phyloP scores from a whole-genome alignment of 179 eudicot species.

The Camellia oleifera region DNA sequence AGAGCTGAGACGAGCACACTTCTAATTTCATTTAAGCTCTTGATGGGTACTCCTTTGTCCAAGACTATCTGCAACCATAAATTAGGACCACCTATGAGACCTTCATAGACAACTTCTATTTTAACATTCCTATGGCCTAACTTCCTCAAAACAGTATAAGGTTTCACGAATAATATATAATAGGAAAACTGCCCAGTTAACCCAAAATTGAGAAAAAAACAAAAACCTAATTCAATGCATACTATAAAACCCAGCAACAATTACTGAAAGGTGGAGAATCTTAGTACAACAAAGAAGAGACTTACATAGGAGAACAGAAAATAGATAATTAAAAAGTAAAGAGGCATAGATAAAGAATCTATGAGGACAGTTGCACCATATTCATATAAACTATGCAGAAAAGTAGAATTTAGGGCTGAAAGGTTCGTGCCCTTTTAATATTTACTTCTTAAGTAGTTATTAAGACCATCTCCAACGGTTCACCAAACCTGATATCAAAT shows the following conservation, averaged over 20 bases:
- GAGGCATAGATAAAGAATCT: background rate
- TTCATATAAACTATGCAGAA: background rate
- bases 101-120: background rate
- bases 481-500: too few species aligned
- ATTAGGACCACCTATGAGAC: background rate
- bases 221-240: too few species aligned
- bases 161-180: background rate
- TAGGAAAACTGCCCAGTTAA: background rate
- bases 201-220: background rate
- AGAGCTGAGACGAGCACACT: slow-evolving; percentile 73
- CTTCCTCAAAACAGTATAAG: background rate
- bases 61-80: slow-evolving; percentile 48
- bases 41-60: slow-evolving; percentile 46
- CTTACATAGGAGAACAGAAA: background rate
- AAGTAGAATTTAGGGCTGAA: background rate
- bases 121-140: background rate
- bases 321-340: background rate
- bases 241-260: too few species aligned
- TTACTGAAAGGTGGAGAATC: background rate
- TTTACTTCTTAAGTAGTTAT: background rate
- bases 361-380: background rate
- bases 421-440: background rate
- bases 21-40: slow-evolving; percentile 58
- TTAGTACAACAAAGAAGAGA: background rate
- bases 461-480: background rate